These are phyloP conservation scores for Metschnikowia gelsemii DNA, from an alignment of 805 yeast genomes.

Conservation along the genomic window DNA sequence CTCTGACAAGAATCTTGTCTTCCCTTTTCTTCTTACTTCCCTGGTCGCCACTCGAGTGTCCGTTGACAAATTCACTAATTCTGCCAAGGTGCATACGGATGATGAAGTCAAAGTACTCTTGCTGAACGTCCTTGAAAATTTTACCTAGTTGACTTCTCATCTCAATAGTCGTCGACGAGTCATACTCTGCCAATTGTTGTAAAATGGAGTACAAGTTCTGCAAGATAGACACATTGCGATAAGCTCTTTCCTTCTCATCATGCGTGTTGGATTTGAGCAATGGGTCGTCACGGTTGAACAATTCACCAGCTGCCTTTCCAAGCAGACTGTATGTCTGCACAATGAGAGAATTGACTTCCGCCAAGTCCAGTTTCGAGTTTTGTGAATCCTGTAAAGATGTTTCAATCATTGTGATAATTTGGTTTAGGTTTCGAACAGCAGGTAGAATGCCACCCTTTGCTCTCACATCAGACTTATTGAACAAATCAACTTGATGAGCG, in stretches of 20 bases:
- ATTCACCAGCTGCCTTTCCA: slow-evolving; percentile 33
- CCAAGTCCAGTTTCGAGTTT: slow-evolving; percentile 2
- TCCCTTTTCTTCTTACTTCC: slow-evolving; percentile 64
- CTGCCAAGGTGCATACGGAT: slow-evolving; percentile 60
- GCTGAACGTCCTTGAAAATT: slow-evolving; percentile 30
- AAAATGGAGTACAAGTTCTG: slow-evolving; percentile 38
- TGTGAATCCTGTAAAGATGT: slow-evolving; percentile 28
- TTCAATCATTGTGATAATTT: slow-evolving; percentile 34
- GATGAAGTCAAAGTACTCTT: slow-evolving; percentile 34
- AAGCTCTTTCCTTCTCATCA: slow-evolving; percentile 44
- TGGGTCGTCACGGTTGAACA: slow-evolving; percentile 43
- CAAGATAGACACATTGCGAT: slow-evolving; percentile 41
- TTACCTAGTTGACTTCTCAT: slow-evolving; percentile 27
- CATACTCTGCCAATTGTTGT: slow-evolving; percentile 33
- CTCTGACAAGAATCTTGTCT: slow-evolving; percentile 55
- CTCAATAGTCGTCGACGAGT: slow-evolving; percentile 24
- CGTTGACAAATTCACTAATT: slow-evolving; percentile 63
- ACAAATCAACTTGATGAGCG: slow-evolving; percentile 48
- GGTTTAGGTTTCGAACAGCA: slow-evolving; percentile 34
- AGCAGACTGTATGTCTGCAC: slow-evolving; percentile 33
- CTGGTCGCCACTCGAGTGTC: slow-evolving; percentile 50
- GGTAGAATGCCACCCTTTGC: slow-evolving; percentile 40
- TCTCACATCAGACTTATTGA: slow-evolving; percentile 35
- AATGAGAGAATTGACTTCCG: slow-evolving; percentile 27
- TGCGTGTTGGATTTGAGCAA: slow-evolving; percentile 42